Evolutionary conservation across 2,329 filamentous ascomycete species (phyloP), one percentile per base, ranked within the genome.

Genomic region (Ramularia collo-cygni): DNA sequence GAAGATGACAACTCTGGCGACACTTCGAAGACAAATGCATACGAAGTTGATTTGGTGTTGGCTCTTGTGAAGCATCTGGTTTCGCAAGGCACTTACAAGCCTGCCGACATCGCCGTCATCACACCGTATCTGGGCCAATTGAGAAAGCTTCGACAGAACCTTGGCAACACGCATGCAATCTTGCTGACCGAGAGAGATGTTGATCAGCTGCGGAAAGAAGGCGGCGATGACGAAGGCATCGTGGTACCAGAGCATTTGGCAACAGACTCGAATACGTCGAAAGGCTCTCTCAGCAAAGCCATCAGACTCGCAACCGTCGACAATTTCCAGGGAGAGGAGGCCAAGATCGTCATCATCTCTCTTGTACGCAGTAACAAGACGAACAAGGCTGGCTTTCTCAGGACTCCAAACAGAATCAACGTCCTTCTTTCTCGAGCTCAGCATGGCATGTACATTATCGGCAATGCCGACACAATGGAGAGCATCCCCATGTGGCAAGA

Each of bases 291-390:
- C 13, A 19, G 30, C 4, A 18, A 51, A 16, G 40, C 41, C 7
- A 12, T 51, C 13, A 40, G 43, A 4, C 35, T 48, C 4, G 45
- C 45, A 8, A 48, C 80, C 0, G 73, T 86, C 0, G 57, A 61
- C 49, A 88, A 87, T 47, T 88, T 85, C 40, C 82, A 89, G 50
- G 84, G 83, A 0, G 83, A 89, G 55, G 83, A 89, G 52, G 80
- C 79, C 1, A 81, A 83, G 37, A 65, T 89, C 5, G 67, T 89
- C 0, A 66, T 89, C 2, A 65, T 89, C 0, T 85, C 81, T 0
- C 65, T 89, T 0, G 82, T 87, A 0, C 74, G 84, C 28, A 84
- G 81, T 61, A 89, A 89, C 49, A 33, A 44, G n/a, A 44, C 59
- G 0, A 51, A 71, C 8, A 64, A 62, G 4, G 74, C 69, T 5